Evolutionary conservation across 129 eudicot genomes (phyloP), one percentile per base, ranked within the genome.

Genomic region (Flaveria linearis): DNA sequence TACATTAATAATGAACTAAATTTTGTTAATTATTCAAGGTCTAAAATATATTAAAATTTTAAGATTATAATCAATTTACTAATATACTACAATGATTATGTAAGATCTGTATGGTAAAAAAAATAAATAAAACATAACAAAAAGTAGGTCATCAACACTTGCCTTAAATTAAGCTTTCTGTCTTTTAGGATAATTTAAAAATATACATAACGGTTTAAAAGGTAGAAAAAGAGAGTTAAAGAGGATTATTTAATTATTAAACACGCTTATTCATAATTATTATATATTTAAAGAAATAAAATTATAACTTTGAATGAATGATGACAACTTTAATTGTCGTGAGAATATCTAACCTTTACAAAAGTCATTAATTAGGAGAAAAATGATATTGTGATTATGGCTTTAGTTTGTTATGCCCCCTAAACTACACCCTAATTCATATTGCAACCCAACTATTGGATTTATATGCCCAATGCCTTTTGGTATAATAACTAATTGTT

Each of bases 91-190:
- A 36, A 36, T 36, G 41, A 30, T 5, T 5, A 36, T 36, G 41
- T 5, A 36, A 36, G 41, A 36, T 36, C 4, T 52, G 72, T 23
- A 69, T n/a, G 57, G 23, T 12, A 9, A 25, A 14, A 3, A 16
- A 51, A 51, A 20, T 51, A 14, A 14, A 51, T 51, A 15, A 50
- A 51, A 51, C 20, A 16, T 15, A 51, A 51, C 7, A 18, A 56
- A 18, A 56, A 56, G 5, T 5, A 50, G 5, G n/a, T 1, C 1
- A 2, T 45, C 49, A 45, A 45, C 12, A 45, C 12, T 45, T 50
- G 18, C 55, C 17, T 50, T 50, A 50, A 50, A 50, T 50, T 50
- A 50, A 58, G 85, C 96, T 87, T 90, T 93, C 69, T 83, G 87
- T 80, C 98, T 93, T 85, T 52, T 81, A 23, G 47, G 73, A 45